Evolutionary conservation across 139 green algal genomes (phyloP).

Genomic region (Gonium pectorale): DNA sequence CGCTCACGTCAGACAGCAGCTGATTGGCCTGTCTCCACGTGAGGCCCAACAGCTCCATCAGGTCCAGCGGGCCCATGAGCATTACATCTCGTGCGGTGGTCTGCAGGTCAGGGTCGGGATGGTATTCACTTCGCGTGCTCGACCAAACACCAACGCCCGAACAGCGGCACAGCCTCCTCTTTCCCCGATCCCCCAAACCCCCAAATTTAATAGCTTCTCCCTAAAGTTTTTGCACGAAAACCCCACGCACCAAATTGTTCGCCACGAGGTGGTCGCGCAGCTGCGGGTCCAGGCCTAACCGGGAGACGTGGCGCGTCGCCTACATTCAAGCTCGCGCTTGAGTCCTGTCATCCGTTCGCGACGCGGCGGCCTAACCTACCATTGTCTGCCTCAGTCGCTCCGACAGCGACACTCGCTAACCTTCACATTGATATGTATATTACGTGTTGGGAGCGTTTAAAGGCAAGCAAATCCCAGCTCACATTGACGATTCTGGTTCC

Average conservation of each 20-base stretch:
- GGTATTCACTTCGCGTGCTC: not conserved
- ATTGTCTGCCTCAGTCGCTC: too few species aligned
- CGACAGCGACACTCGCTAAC: too few species aligned
- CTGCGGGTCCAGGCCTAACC: not conserved
- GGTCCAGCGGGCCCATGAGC: conserved; percentile 12
- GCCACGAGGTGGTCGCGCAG: conserved; percentile 13
- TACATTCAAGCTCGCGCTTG: too few species aligned
- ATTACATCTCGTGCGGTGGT: conserved; percentile 12
- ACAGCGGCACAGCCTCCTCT: too few species aligned
- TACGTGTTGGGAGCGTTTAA: too few species aligned
- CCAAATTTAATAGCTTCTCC: not conserved
- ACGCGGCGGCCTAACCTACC: too few species aligned
- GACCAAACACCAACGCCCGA: too few species aligned
- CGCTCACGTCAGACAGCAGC: conserved; percentile 28
- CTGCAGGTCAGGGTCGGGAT: not conserved
- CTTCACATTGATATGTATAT: too few species aligned
- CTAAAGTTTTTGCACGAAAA: not conserved
- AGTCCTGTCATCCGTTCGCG: too few species aligned
- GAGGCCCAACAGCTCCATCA: conserved; percentile 37
- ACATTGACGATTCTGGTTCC: too few species aligned
- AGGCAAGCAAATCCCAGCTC: too few species aligned
- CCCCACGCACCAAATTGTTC: conserved; percentile 12
- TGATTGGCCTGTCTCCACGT: not conserved
- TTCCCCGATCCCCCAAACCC: too few species aligned
- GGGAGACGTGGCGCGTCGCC: not conserved